Base-by-base conservation (phyloP, 2,329 filamentous ascomycete genomes). In the Fusarium concolor region DNA sequence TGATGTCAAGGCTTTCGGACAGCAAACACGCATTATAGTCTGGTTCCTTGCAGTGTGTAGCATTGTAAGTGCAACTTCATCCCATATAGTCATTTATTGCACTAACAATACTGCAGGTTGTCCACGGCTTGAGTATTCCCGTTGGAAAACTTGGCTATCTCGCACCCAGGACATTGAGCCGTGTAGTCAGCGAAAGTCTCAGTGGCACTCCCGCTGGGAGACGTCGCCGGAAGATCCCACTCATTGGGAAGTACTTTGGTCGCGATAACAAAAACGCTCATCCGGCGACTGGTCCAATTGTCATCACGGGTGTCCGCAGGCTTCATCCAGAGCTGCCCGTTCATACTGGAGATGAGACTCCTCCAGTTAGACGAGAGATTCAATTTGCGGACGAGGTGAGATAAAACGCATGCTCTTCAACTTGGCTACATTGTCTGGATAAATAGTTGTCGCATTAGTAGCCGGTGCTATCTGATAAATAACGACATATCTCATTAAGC, bases 21-120 rank as follows among this genome's bases (percentile, higher is more conserved):
- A 96, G 66, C 84, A 87, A 1, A 85, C 93, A 52, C 84, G 83
- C 3, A 83, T 95, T 1, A 87, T 97, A 0, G 90, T 97, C 18
- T 97, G 94, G 94, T 97, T 97, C 74, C 79, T 97, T 51, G 86
- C 88, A 10, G 88, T 96, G 20, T 95, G 92, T 79, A 96, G 92
- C 68, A 90, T 97, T 62, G 91, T 94, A 81, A 84, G 89, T 83
- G 12, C 3, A 82, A 1, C 0, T n/a, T 37, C 18, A 5, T 4
- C 3, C 2, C 2, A 4, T 4, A 10, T 1, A 3, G 2, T 5
- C 0, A 1, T 2, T 3, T 0, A 2, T 6, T 44, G 12, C 45
- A 3, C 45, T 57, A 22, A 63, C 6, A 4, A 5, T 24, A 1
- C 0, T 6, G 8, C 14, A 79, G 77, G 81, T 94, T 39, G 90